Conservation (phyloP, 371 early-diverging fungal genomes). For the Nosema muscidifuracis region DNA sequence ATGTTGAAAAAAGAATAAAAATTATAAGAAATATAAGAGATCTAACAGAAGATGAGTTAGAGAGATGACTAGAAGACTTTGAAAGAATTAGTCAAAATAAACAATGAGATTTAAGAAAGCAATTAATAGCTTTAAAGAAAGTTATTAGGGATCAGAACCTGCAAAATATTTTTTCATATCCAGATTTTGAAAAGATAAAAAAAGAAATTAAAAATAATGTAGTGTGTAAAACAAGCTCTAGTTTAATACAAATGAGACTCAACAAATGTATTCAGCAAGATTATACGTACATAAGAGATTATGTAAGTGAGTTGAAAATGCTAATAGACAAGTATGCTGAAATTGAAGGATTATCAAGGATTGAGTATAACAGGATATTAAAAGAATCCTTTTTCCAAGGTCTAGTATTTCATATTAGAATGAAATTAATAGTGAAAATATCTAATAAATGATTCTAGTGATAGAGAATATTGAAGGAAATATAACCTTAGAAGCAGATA, state of each 20-base stretch:
- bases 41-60: background rate
- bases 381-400: background rate
- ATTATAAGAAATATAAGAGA: too few species aligned
- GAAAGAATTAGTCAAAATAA: background rate
- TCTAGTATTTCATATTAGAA: background rate
- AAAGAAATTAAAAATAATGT: background rate
- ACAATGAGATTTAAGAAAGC: background rate
- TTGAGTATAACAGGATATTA: constrained; percentile 4
- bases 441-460: background rate
- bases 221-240: background rate
- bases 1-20: too few species aligned
- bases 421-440: background rate
- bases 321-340: background rate
- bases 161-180: background rate
- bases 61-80: background rate
- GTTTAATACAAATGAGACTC: background rate
- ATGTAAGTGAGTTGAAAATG: background rate
- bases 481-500: background rate
- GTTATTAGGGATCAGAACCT: background rate
- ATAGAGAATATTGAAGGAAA: background rate
- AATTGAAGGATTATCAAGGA: background rate
- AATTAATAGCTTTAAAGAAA: background rate
- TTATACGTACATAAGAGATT: background rate
- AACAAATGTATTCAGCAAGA: background rate
- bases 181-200: background rate